phyloP scores from a whole-genome alignment of 371 early-diverging fungal species.

The Mortierella sp. region DNA sequence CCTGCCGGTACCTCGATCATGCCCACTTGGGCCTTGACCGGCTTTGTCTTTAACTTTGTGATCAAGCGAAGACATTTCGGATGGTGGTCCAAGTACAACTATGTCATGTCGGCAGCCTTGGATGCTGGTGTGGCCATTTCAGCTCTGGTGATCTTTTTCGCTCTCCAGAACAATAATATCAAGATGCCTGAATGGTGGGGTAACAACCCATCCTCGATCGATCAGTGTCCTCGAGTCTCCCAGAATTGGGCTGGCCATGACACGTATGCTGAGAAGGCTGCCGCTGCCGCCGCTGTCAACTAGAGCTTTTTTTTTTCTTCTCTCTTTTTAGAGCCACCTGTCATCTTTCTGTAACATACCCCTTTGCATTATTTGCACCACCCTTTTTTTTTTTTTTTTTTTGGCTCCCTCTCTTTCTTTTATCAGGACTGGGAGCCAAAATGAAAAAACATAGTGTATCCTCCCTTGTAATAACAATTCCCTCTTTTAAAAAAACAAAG shows the following conservation, averaged over 20 bases:
- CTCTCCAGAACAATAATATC: constrained; percentile 49
- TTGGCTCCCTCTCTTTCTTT: too few relatives aligned
- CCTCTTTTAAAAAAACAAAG: background rate
- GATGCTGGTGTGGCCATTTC: constrained; percentile 75
- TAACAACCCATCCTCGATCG: constrained; percentile 46
- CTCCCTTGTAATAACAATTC: background rate
- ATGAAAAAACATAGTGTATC: background rate
- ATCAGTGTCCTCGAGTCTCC: constrained; percentile 39
- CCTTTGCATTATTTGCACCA: too few relatives aligned
- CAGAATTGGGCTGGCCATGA: constrained; percentile 53
- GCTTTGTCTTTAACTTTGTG: constrained; percentile 75
- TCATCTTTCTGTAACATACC: too few relatives aligned
- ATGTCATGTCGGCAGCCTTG: constrained; percentile 80
- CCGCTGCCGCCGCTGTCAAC: background rate
- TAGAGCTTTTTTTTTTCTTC: too few relatives aligned
- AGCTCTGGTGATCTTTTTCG: constrained; percentile 65
- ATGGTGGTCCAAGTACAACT: constrained; percentile 83
- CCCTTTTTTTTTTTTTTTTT: too few relatives aligned
- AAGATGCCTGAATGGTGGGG: constrained; percentile 53
- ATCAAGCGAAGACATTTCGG: constrained; percentile 67
- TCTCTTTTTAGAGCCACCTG: too few relatives aligned
- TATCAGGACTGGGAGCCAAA: too few relatives aligned
- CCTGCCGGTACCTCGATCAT: constrained; percentile 52
- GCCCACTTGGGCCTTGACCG: constrained; percentile 71
- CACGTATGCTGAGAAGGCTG: constrained; percentile 44